Evolutionary conservation across 495 filamentous ascomycete species (phyloP).

Genomic region (Trichoderma asperelloides): DNA sequence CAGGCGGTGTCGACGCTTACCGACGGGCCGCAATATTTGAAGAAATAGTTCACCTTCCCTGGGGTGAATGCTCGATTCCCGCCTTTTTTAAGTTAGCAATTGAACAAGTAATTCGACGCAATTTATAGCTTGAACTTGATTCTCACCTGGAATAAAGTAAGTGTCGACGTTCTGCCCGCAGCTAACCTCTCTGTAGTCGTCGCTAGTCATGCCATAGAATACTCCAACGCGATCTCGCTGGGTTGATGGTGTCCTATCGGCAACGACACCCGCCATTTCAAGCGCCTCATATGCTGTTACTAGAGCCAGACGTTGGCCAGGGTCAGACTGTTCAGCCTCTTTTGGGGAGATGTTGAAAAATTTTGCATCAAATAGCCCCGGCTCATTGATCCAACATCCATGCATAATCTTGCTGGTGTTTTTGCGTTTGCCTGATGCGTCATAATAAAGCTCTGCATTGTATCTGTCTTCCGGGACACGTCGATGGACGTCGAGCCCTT

Average conservation of each 20-base stretch:
- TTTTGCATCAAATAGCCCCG: slow-evolving; percentile 63
- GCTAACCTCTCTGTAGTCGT: slow-evolving; percentile 75
- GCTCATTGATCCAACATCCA: slow-evolving; percentile 70
- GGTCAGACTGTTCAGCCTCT: slow-evolving; percentile 72
- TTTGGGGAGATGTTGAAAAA: slow-evolving; percentile 86
- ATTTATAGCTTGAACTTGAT: not conserved
- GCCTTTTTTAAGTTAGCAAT: not conserved
- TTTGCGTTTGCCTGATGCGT: slow-evolving; percentile 54
- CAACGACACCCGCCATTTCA: slow-evolving; percentile 71
- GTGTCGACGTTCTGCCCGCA: slow-evolving; percentile 69
- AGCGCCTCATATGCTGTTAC: slow-evolving; percentile 75
- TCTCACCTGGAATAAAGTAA: slow-evolving; percentile 62
- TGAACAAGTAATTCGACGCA: not conserved
- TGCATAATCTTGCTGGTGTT: slow-evolving; percentile 66
- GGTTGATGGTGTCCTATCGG: slow-evolving; percentile 63
- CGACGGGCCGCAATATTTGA: slow-evolving; percentile 28
- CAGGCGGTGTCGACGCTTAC: slow-evolving; percentile 38
- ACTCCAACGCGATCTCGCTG: slow-evolving; percentile 70
- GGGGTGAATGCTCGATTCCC: slow-evolving; percentile 65
- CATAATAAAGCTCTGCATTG: slow-evolving; percentile 59
- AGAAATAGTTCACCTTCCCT: slow-evolving; percentile 31
- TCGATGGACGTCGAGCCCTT: slow-evolving; percentile 42
- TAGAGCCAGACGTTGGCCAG: slow-evolving; percentile 65
- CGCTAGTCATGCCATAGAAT: slow-evolving; percentile 75
- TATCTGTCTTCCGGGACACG: slow-evolving; percentile 58